Conservation (phyloP, 73 alveolate genomes). For the Loxodes magnus region DNA sequence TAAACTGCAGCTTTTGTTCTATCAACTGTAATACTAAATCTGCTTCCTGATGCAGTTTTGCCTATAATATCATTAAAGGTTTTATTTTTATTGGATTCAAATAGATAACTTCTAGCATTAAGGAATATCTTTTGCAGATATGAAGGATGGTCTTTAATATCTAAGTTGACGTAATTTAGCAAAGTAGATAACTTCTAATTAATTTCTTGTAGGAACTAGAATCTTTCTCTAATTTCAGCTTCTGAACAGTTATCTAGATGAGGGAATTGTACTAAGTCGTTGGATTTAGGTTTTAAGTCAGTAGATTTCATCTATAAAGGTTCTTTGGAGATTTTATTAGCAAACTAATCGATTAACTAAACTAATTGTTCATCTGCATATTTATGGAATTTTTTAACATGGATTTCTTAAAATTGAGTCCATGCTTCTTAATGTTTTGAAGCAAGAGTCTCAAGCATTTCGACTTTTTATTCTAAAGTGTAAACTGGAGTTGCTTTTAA, state of each 20-base stretch:
- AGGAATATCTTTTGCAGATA: constrained; percentile 3
- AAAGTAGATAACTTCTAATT: not conserved
- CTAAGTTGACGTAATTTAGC: not conserved
- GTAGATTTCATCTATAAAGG: not conserved
- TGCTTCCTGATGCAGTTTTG: not conserved
- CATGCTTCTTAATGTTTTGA: not conserved
- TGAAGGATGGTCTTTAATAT: not conserved
- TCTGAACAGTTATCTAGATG: not conserved
- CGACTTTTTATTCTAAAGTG: not conserved
- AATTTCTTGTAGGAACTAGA: not conserved
- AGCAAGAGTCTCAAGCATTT: not conserved
- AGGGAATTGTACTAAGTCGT: not conserved
- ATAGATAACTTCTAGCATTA: not conserved
- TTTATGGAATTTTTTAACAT: not conserved
- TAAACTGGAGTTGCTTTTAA: constrained; percentile 3
- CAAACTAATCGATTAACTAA: not conserved
- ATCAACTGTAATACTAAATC: constrained; percentile 6
- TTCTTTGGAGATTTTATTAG: not conserved
- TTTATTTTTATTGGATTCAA: not conserved
- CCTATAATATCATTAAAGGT: not conserved
- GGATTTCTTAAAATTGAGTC: not conserved
- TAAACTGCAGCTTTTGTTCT: constrained; percentile 4
- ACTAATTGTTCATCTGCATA: constrained; percentile 13
- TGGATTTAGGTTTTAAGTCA: not conserved
- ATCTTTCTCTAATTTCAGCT: not conserved